These are phyloP conservation scores for Aspergillus japonicus DNA, from an alignment of 2,329 filamentous ascomycete species.

Conservation along the genomic window DNA sequence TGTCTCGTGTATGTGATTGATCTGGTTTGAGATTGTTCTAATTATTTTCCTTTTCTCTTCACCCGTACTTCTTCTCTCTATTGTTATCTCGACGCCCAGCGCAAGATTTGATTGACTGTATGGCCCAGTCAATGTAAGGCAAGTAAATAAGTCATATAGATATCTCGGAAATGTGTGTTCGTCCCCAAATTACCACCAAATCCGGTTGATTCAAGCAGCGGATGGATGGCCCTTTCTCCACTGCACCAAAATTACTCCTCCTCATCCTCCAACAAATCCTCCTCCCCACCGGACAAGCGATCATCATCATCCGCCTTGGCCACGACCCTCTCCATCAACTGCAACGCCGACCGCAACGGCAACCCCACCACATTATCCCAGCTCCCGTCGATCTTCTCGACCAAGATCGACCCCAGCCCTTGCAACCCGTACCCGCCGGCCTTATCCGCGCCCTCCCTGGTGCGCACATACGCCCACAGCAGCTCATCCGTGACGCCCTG, in stretches of 20 bases:
- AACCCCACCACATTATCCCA: constrained; percentile 94
- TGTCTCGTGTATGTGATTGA: constrained; percentile 8
- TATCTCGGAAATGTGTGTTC: constrained; percentile 3
- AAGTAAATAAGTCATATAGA: neutral
- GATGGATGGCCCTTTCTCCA: constrained; percentile 9
- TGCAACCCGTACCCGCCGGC: constrained; percentile 95
- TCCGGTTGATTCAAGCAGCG: neutral
- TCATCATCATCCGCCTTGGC: constrained; percentile 69
- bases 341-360: constrained; percentile 74
- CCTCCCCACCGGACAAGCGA: constrained; percentile 35
- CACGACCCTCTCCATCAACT: constrained; percentile 84
- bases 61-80: neutral
- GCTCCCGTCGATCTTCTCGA: constrained; percentile 84
- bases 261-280: constrained; percentile 35
- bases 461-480: constrained; percentile 66
- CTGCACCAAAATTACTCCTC: neutral
- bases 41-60: neutral
- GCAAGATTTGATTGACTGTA: constrained; percentile 13
- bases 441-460: constrained; percentile 91
- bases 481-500: constrained; percentile 73
- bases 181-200: constrained; percentile 1
- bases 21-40: constrained; percentile 8
- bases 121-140: too few relatives aligned
- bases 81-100: constrained; percentile 12
- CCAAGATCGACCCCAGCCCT: constrained; percentile 78